Evolutionary conservation across 305 asterid species (phyloP), one percentile per base, ranked within the genome.

Genomic region (Solanum hybrid): DNA sequence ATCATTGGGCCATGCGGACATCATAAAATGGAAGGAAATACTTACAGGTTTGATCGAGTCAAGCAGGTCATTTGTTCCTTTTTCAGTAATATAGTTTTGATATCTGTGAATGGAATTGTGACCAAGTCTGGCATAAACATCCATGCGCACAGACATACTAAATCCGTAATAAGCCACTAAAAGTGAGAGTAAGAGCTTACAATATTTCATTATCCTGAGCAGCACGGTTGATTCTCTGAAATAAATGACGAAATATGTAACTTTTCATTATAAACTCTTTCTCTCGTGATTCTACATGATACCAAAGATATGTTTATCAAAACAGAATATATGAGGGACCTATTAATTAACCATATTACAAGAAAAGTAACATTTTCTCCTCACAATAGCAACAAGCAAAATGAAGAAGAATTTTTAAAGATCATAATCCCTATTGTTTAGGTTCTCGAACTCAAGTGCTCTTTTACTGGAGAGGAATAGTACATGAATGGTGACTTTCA

Each of bases 21-120:
- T 91, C 88, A 79, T 65, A 65, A 91, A 90, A 89, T n/a, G 76
- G 57, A 79, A 33, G 68, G 51, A 45, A 91, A 15, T 36, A 90
- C 98, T 29, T 95, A 97, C 99, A 78, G 99, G 99, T 89, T 80
- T 94, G 92, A 96, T 94, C 88, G 90, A 91, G 91, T 95, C 94
- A 88, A 97, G 96, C 72, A 97, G 90, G 89, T 90, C 89, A 7
- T 92, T 88, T 85, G 99, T 91, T 11, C 96, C 94, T 33, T 91
- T 89, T 88, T 94, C 88, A 13, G 98, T 94, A 90, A 97, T 34
- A 51, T 96, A 97, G 92, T 97, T 97, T 95, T 97, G 99, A 92
- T 97, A 97, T 93, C 99, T 97, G 94, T 65, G 65, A 31, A 89
- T 79, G 89, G 89, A 51, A 89, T 89, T 89, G 79, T 89, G 68